phyloP scores from a whole-genome alignment of 257 asterid genomes.

The Scutellaria minor region DNA sequence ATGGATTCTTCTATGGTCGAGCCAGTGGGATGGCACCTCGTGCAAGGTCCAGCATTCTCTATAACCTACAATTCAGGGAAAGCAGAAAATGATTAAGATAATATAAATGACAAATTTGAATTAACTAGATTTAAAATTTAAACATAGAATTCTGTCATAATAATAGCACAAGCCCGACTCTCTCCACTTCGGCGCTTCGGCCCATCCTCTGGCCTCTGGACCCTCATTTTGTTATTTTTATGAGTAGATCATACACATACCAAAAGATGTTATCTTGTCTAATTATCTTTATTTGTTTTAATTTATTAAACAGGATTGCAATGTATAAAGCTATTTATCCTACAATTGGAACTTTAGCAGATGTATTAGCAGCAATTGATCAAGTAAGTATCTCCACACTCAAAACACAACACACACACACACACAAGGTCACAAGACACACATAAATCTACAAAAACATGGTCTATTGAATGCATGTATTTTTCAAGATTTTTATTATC shows the following conservation, averaged over 20 bases:
- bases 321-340: constrained; percentile 92
- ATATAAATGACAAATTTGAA: not conserved
- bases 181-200: no score
- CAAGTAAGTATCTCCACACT: constrained; percentile 55
- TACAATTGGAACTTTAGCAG: constrained; percentile 73
- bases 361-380: constrained; percentile 92
- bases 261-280: not conserved
- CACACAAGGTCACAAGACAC: no score
- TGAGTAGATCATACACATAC: not conserved
- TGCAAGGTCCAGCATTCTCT: constrained; percentile 61
- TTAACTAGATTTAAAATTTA: not conserved
- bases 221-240: not conserved
- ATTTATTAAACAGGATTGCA: constrained; percentile 63
- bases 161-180: no score
- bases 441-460: not conserved
- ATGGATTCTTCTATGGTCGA: constrained; percentile 83
- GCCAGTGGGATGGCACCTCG: constrained; percentile 98
- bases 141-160: not conserved
- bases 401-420: not conserved
- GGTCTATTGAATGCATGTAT: not conserved
- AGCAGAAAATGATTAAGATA: not conserved
- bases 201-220: no score
- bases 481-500: not conserved
- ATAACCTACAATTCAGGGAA: not conserved
- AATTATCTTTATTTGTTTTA: not conserved